These are phyloP conservation scores for Cucurbitaria berberidis DNA, from an alignment of 2,329 filamentous ascomycete genomes.

Conservation along the genomic window DNA sequence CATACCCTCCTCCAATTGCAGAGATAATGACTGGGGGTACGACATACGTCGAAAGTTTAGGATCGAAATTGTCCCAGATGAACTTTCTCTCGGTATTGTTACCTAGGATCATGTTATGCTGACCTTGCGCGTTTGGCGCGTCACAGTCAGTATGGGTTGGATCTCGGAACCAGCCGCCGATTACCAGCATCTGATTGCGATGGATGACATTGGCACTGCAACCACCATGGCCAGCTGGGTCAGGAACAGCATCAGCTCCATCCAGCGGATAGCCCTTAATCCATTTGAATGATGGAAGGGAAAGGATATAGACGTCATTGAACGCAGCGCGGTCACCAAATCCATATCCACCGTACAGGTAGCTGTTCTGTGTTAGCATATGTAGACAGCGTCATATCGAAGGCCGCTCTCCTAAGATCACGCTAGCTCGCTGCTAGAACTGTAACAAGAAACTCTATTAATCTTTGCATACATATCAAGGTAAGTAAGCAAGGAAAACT, in stretches of 20 bases:
- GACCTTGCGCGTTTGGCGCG: conserved; percentile 59
- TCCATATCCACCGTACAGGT: conserved; percentile 65
- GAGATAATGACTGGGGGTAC: conserved; percentile 60
- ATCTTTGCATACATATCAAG: not conserved
- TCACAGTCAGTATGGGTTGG: conserved; percentile 60
- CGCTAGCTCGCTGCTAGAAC: not conserved
- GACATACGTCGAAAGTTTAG: conserved; percentile 59
- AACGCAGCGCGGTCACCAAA: conserved; percentile 59
- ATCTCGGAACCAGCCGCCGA: conserved; percentile 62
- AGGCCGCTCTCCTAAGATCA: not conserved
- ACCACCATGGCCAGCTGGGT: conserved; percentile 59
- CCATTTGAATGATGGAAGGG: conserved; percentile 69
- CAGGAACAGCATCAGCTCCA: conserved; percentile 38
- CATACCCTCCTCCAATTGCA: conserved; percentile 53
- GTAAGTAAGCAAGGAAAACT: not conserved
- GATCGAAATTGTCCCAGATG: conserved; percentile 60
- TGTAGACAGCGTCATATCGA: not conserved
- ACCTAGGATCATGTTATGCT: conserved; percentile 63
- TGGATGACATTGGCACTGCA: conserved; percentile 63
- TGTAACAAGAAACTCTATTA: not conserved
- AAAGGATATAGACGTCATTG: conserved; percentile 68
- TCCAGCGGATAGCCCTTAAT: conserved; percentile 60
- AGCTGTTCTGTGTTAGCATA: conserved; percentile 49
- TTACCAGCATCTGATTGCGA: conserved; percentile 66
- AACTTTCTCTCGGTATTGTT: conserved; percentile 51